Conservation (phyloP, 179 eudicot species). For the Heliamphora pulchella region DNA sequence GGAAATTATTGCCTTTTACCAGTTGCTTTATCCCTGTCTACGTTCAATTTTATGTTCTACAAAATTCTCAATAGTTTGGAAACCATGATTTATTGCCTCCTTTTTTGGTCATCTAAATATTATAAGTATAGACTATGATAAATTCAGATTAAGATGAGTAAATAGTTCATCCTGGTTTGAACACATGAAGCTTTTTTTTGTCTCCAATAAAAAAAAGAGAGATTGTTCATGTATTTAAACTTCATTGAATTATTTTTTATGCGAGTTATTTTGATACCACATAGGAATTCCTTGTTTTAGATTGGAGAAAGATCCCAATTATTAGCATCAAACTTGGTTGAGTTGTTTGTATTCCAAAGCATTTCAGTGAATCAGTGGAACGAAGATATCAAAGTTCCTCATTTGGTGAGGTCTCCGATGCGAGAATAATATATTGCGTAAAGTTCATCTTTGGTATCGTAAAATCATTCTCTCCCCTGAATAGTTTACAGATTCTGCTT, state of each 20-base stretch:
- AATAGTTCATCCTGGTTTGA: neutral
- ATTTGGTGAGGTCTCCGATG: neutral
- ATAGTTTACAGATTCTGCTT: neutral
- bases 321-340: neutral
- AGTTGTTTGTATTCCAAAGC: neutral
- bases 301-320: constrained; percentile 2
- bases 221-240: neutral
- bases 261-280: too few relatives aligned
- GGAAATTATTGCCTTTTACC: neutral
- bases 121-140: neutral
- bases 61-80: neutral
- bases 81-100: too few relatives aligned
- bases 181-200: neutral
- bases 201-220: neutral
- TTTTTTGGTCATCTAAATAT: neutral
- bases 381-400: neutral
- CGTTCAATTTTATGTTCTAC: neutral
- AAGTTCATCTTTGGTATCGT: neutral
- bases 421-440: neutral
- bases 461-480: neutral
- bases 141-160: neutral
- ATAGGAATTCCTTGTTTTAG: neutral
- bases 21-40: neutral
- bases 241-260: neutral
- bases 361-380: neutral